Conservation (phyloP, 176 grass and related monocot genomes). For the Aegilops tauschii region DNA sequence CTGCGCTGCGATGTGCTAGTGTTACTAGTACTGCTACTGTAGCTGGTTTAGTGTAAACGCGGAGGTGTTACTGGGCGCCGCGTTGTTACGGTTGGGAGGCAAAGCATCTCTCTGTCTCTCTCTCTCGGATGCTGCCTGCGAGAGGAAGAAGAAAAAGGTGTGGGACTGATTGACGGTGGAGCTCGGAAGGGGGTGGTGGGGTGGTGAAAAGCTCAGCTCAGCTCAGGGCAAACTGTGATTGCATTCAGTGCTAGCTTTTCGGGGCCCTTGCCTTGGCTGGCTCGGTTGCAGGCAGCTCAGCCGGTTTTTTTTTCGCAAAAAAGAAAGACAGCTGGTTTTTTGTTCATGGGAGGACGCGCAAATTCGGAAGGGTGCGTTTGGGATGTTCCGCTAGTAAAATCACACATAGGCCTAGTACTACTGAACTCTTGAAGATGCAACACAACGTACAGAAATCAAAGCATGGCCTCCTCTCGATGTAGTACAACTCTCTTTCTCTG, state of each 20-base stretch:
- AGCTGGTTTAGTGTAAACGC: not conserved
- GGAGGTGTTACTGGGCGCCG: not conserved
- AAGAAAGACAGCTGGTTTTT: not conserved
- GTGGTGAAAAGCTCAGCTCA: not conserved
- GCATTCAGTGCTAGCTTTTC: conserved; percentile 5
- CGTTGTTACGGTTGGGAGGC: conserved; percentile 11
- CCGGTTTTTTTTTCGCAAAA: no score
- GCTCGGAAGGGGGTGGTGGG: not conserved
- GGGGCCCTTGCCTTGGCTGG: not conserved
- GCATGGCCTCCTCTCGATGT: no score
- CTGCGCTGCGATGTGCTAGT: not conserved
- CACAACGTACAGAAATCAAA: not conserved
- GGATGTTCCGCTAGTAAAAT: not conserved
- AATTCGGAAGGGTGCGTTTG: not conserved
- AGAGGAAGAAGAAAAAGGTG: not conserved
- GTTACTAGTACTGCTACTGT: not conserved
- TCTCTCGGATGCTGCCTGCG: not conserved
- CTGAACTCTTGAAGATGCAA: no score
- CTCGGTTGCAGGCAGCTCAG: not conserved
- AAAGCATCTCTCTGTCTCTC: conserved; percentile 8
- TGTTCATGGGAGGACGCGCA: not conserved
- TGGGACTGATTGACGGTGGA: not conserved
- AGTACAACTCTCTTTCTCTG: not conserved
- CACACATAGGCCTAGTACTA: not conserved
- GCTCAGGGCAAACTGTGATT: not conserved